Evolutionary conservation across 2,329 filamentous ascomycete genomes (phyloP), one percentile per base, ranked within the genome.

Genomic region (Lasiodiplodia citricola): DNA sequence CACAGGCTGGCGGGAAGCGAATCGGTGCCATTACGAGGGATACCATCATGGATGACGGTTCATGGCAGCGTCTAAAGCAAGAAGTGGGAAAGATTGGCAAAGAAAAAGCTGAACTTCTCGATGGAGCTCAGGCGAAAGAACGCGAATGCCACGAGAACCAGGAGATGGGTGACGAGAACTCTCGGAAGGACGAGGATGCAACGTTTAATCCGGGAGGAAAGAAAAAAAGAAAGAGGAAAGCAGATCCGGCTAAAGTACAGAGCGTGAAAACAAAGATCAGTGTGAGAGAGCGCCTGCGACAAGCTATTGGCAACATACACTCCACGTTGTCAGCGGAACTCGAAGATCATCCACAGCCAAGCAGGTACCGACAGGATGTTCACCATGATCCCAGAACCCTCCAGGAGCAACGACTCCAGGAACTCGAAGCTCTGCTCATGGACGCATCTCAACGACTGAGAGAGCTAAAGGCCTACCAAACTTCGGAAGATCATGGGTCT

Each of bases 31-130:
- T 58, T 28, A 67, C 52, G 14, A 51, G 28, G 28, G 52, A 67
- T n/a, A 50, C 41, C 18, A 52, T 64, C 18, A 16, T 38, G 47
- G 60, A 64, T 13, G 60, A 64, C 23, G 18, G 21, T n/a, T 38
- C 60, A n/a, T 64, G 60, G 60, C 28, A 54, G n/a, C 60, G 47
- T 11, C 4, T 64, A 47, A 64, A 64, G 47, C 28, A 64, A 18
- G 31, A 31, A 4, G 37, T 64, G 28, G 25, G 6, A 25, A 18
- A 37, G 14, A 23, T 64, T n/a, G 60, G n/a, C 1, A 8, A 52
- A 18, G 38, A 6, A 21, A 28, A 38, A 13, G 6, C 10, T 18
- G 8, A 13, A 2, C 7, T 18, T 62, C 41, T 16, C 11, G 38
- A 18, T 11, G 16, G 16, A 31, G 37, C 7, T 25, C 38, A 38